Evolutionary conservation across 805 yeast genomes (phyloP).

Genomic region (Metschnikowia rubicola): DNA sequence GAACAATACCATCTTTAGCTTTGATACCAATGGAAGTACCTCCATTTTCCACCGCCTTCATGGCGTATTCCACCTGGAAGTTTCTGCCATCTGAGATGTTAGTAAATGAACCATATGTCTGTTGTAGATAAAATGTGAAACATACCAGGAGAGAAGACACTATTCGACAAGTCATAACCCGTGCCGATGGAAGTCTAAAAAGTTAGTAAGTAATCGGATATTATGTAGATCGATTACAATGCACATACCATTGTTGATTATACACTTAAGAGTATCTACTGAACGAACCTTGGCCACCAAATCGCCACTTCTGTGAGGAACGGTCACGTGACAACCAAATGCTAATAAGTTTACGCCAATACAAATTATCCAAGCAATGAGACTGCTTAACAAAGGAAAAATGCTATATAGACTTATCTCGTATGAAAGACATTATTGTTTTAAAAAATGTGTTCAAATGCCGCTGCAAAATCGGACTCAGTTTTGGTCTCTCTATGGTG

Average conservation of each 20-base stretch:
- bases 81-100: constrained; percentile 74
- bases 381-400: neutral
- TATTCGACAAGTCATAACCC: constrained; percentile 96
- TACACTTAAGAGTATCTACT: neutral
- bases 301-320: constrained; percentile 7
- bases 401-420: no score
- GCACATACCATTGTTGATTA: constrained; percentile 4
- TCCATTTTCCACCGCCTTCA: constrained; percentile 96
- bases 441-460: no score
- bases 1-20: constrained; percentile 89
- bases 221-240: neutral
- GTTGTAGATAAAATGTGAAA: constrained; percentile 7
- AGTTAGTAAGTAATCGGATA: constrained; percentile 6
- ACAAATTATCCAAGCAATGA: neutral
- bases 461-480: no score
- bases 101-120: constrained; percentile 25
- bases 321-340: constrained; percentile 5
- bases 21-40: constrained; percentile 93
- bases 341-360: neutral
- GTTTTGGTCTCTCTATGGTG: no score
- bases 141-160: constrained; percentile 82
- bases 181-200: constrained; percentile 83
- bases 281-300: constrained; percentile 1
- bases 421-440: no score
- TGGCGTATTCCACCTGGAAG: constrained; percentile 97